Evolutionary conservation across 805 yeast species (phyloP), one percentile per base, ranked within the genome.

Genomic region (Candida tibetensis): DNA sequence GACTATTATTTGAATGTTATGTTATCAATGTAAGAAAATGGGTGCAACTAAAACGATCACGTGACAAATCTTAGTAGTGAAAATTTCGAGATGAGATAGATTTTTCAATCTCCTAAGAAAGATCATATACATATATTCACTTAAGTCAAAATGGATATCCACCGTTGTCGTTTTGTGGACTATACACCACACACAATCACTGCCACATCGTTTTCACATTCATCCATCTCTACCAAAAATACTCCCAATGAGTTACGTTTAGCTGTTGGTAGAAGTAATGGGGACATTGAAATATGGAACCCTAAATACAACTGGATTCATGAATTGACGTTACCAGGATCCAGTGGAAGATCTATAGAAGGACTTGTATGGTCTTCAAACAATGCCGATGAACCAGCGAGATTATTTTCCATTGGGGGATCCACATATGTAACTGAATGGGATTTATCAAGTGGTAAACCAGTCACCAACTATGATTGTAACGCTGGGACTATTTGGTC

Each of bases 401-500:
- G 98, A 47, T 71, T 93, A 33, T 93, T 91, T 57, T 84, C 96
- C 26, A 87, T 89, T 47, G 98, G 98, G 32, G 99, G 97, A 4
- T 86, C 97, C 1, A 85, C 96, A 4, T 74, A 74, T 32, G 69
- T 93, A 33, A 88, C 96, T 3, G 99, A 93, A 58, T 93, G 99
- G 98, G 84, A 90, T 57, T 64, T 90, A 36, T 50, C 65, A 2
- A 81, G 85, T 0, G 88, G 95, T 3, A 62, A 74, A 38, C 95
- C 96, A 4, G 55, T 77, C 35, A 72, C 70, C 34, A 85, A 89
- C 58, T 81, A 81, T 53, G 95, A 90, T 57, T 87, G 96, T 66
- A 87, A 89, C 57, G 85, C 95, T 2, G 97, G 98, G 25, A 81
- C 88, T 13, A 84, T 89, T 39, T 93, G 99, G 99, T 85, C 95